Base-by-base conservation (phyloP, 768 basidiomycete genomes). In the Scleroderma bovista region DNA sequence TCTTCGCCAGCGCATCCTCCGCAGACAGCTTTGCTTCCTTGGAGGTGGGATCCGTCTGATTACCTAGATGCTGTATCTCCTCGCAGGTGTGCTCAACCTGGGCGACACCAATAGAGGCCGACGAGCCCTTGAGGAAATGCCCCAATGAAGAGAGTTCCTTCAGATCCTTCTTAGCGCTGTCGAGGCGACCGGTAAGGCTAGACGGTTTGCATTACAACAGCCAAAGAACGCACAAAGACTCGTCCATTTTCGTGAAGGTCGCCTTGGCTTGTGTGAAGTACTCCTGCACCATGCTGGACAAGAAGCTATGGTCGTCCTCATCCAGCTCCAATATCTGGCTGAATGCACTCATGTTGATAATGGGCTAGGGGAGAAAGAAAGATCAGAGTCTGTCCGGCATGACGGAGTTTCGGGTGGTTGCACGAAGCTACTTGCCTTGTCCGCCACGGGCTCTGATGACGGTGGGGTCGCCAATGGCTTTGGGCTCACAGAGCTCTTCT, bases 91-190 rank as follows among this genome's bases (percentile, higher is more conserved):
- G 76, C 64, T 91, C 86, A 46, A 99, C 93, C 55, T 80, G 79
- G 51, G 71, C 70, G 26, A 94, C 80, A 23, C 96, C 95, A 40
- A 99, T 77, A 2, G 94, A 91, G 24, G 94, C 94, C 12, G 93
- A 95, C 2, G 94, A 97, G 42, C 95, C 95, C 69, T 98, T 99
- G 63, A 98, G 82, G 71, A 90, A 99, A 69, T 99, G 95, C 0
- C 94, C 96, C 10, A 87, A 75, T 16, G 72, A 69, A 2, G 88
- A 86, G 16, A 99, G 79, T 48, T 77, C 64, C 10, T 60, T 56
- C 10, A 95, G 78, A 56, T 93, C 77, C 54, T 82, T 77, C 20
- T 59, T 65, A 34, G 59, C 59, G 53, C 88, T 91, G 65, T 44
- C 41, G 33, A 15, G 41, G 64, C 46, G 57, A 9, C 20, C 13